phyloP scores from a whole-genome alignment of 768 basidiomycete species.

The Kwoniella botswanensis region DNA sequence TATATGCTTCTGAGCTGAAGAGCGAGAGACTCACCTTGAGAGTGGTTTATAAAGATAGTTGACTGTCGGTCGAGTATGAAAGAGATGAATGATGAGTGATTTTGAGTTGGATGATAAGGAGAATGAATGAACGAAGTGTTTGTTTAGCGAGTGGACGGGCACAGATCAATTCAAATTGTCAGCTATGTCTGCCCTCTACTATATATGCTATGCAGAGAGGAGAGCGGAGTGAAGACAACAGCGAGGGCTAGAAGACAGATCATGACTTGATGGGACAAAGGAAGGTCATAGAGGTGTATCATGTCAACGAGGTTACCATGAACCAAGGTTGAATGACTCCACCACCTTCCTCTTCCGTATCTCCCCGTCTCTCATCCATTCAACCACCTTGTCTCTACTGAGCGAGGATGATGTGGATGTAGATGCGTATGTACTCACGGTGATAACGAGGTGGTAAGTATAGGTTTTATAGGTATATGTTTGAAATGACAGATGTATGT shows the following conservation, averaged over 20 bases:
- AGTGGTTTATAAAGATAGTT: slow-evolving; percentile 16
- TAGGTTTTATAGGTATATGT: slow-evolving; percentile 4
- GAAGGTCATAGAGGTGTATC: slow-evolving; percentile 9
- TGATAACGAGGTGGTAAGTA: slow-evolving; percentile 15
- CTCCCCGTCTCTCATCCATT: neutral
- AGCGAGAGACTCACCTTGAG: slow-evolving; percentile 14
- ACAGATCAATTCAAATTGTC: slow-evolving; percentile 16
- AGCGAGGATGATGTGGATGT: neutral
- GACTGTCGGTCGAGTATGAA: slow-evolving; percentile 3
- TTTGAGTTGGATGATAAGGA: slow-evolving; percentile 7
- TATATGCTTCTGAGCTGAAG: neutral
- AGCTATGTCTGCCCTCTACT: slow-evolving; percentile 8
- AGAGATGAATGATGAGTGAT: neutral
- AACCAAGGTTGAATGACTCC: slow-evolving; percentile 29
- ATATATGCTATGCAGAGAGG: slow-evolving; percentile 1
- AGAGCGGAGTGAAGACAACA: slow-evolving; percentile 7
- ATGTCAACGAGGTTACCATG: neutral
- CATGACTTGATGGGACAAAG: slow-evolving; percentile 15
- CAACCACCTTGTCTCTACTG: neutral
- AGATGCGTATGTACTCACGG: slow-evolving; percentile 18
- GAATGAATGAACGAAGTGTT: slow-evolving; percentile 2
- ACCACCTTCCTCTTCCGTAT: slow-evolving; percentile 16
- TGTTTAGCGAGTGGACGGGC: slow-evolving; percentile 1
- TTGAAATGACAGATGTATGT: neutral
- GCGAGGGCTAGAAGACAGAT: slow-evolving; percentile 3